A percentile compares a stretch with the other conserved stretches of the same genome.
Evolutionary conservation across 2,329 filamentous ascomycete genomes (phyloP).

Genomic region (Alternaria conjuncta): DNA sequence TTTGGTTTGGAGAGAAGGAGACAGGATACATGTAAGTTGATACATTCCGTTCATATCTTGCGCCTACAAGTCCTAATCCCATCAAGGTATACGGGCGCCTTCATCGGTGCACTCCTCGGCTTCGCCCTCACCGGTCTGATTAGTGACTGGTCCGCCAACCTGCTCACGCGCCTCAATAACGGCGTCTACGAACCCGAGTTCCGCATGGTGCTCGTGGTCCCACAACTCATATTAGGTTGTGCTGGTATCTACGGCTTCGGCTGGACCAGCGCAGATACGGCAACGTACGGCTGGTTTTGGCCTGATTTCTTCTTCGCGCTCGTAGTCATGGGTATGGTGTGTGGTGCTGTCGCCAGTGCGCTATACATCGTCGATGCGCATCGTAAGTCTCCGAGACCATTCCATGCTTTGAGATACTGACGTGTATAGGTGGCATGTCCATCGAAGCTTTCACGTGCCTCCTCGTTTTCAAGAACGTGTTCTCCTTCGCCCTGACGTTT

Average conservation of each 20-base stretch:
- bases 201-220: slow-evolving; percentile 79
- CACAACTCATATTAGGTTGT: slow-evolving; percentile 78
- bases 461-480: slow-evolving; percentile 93
- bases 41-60: background rate
- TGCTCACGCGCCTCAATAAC: slow-evolving; percentile 74
- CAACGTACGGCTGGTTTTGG: slow-evolving; percentile 71
- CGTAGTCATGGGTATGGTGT: slow-evolving; percentile 88
- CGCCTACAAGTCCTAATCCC: background rate
- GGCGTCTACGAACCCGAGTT: slow-evolving; percentile 94
- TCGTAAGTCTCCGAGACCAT: slow-evolving; percentile 56
- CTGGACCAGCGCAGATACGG: slow-evolving; percentile 68
- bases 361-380: slow-evolving; percentile 94
- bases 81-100: slow-evolving; percentile 67
- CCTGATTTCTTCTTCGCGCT: slow-evolving; percentile 84
- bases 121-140: slow-evolving; percentile 77
- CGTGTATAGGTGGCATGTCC: slow-evolving; percentile 69
- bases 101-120: slow-evolving; percentile 80
- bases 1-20: slow-evolving; percentile 82
- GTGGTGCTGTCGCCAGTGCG: slow-evolving; percentile 83
- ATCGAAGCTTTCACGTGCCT: slow-evolving; percentile 90
- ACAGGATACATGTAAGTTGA: slow-evolving; percentile 70
- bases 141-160: slow-evolving; percentile 73
- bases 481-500: slow-evolving; percentile 84
- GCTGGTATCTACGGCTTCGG: slow-evolving; percentile 87
- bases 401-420: background rate